Evolutionary conservation across 1,139 yeast species (phyloP).

Genomic region (Lodderomyces oxycetoniae): DNA sequence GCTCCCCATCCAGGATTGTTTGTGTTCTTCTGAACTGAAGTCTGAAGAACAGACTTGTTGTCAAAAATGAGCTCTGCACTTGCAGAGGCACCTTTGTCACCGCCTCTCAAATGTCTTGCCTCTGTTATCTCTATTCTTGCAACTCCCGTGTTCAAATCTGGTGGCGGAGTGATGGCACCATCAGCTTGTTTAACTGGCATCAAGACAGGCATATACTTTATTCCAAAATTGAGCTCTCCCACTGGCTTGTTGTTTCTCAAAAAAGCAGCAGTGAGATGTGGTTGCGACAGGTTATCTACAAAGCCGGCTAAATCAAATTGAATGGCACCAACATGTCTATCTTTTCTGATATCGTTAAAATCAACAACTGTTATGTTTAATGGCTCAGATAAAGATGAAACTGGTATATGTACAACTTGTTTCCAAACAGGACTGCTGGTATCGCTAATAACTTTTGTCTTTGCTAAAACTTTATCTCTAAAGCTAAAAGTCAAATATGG

Average conservation of each 20-base stretch:
- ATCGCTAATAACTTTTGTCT: slow-evolving; percentile 61
- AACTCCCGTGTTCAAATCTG: slow-evolving; percentile 91
- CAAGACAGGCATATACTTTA: slow-evolving; percentile 74
- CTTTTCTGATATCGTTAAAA: slow-evolving; percentile 73
- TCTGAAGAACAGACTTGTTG: slow-evolving; percentile 52
- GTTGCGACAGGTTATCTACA: slow-evolving; percentile 49
- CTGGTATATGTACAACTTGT: slow-evolving; percentile 66
- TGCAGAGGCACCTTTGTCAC: slow-evolving; percentile 50
- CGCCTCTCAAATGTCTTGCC: slow-evolving; percentile 46
- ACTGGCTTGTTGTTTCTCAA: slow-evolving; percentile 77
- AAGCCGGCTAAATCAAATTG: slow-evolving; percentile 71
- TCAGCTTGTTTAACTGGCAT: slow-evolving; percentile 74
- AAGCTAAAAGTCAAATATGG: slow-evolving; percentile 81
- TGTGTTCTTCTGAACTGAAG: slow-evolving; percentile 56
- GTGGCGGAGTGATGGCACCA: slow-evolving; percentile 83
- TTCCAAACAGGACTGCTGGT: slow-evolving; percentile 78
- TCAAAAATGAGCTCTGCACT: slow-evolving; percentile 68
- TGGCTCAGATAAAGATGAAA: slow-evolving; percentile 76
- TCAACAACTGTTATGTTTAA: slow-evolving; percentile 66
- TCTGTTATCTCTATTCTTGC: slow-evolving; percentile 53
- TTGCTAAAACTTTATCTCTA: slow-evolving; percentile 51
- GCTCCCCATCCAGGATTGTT: slow-evolving; percentile 68
- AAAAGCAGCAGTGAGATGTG: slow-evolving; percentile 51
- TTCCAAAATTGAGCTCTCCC: slow-evolving; percentile 67
- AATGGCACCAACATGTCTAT: slow-evolving; percentile 72